Base-by-base conservation (phyloP, 768 basidiomycete genomes). In the Russula foetens region DNA sequence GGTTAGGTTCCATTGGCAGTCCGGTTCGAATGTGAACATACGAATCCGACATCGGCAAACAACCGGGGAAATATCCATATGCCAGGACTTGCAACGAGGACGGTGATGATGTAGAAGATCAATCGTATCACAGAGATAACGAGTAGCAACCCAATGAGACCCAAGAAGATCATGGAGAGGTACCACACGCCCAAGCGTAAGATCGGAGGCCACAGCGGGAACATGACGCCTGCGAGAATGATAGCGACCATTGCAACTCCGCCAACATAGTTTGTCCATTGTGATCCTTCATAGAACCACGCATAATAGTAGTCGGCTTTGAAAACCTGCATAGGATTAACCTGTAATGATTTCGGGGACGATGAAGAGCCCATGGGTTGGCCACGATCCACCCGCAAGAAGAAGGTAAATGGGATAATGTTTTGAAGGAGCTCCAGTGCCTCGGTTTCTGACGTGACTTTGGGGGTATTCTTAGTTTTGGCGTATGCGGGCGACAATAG, bases 61-160 rank as follows among this genome's bases (percentile, higher is more conserved):
- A 99, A 76, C 70, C 96, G 88, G 0, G 97, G 97, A 79, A 98
- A 99, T 76, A 98, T 88, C 97, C 97, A 99, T 50, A 99, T 97
- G 45, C 95, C 97, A 15, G 92, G 92, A 62, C 85, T 84, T 33
- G 84, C 85, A 58, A 84, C 84, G 68, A 98, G 74, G 65, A 95
- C 71, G n/a, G 96, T 95, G 69, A 94, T 83, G 73, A 95, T 81
- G 75, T 93, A 98, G 76, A 98, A 88, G 67, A 99, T 89, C 56
- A 98, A 77, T 53, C 97, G 84, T 54, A 98, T 79, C 66, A 98
- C 84, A 17, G 94, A 92, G 61, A 98, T 81, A 12, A 72, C 93
- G 70, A 98, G 92, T 77, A 99, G 95, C 59, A 92, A 75, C 35
- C 84, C 95, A 59, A 98, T 82, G 64, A 98, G 78, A 31, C 89